phyloP scores from a whole-genome alignment of 73 alveolate genomes.

The Urostyla sp. region DNA sequence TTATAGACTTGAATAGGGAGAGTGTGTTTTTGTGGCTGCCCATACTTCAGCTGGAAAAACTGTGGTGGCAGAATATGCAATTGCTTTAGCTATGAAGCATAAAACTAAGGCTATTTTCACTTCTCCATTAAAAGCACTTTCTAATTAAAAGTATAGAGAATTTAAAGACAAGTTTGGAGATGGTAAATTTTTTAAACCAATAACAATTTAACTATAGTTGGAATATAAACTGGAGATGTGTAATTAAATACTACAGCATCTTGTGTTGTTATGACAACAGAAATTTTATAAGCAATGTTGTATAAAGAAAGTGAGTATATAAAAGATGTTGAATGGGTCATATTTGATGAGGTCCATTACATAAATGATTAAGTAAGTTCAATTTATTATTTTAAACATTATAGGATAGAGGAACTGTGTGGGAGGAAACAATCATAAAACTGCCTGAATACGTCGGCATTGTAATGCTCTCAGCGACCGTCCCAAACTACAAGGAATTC shows the following conservation, averaged over 20 bases:
- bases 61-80: slow-evolving; percentile 99
- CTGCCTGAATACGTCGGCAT: slow-evolving; percentile 92
- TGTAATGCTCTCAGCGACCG: slow-evolving; percentile 98
- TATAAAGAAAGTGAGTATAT: slow-evolving; percentile 87
- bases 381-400: background rate
- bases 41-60: slow-evolving; percentile 99
- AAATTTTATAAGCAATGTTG: slow-evolving; percentile 89
- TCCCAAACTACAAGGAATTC: slow-evolving; percentile 96
- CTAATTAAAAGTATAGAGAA: slow-evolving; percentile 97
- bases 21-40: slow-evolving; percentile 97
- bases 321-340: slow-evolving; percentile 93
- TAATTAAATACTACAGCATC: slow-evolving; percentile 84
- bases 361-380: slow-evolving; percentile 79
- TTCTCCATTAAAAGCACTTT: slow-evolving; percentile 97
- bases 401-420: slow-evolving; percentile 98
- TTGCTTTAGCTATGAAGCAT: slow-evolving; percentile 93
- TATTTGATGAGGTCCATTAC: slow-evolving; percentile 98
- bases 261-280: slow-evolving; percentile 99
- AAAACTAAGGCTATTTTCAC: slow-evolving; percentile 96
- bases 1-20: slow-evolving; percentile 87
- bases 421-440: slow-evolving; percentile 99
- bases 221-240: slow-evolving; percentile 96
- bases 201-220: slow-evolving; percentile 74
- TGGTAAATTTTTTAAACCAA: background rate
- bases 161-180: slow-evolving; percentile 92